Evolutionary conservation across 2,329 filamentous ascomycete species (phyloP), one percentile per base, ranked within the genome.

Genomic region (Ascochyta lentis): DNA sequence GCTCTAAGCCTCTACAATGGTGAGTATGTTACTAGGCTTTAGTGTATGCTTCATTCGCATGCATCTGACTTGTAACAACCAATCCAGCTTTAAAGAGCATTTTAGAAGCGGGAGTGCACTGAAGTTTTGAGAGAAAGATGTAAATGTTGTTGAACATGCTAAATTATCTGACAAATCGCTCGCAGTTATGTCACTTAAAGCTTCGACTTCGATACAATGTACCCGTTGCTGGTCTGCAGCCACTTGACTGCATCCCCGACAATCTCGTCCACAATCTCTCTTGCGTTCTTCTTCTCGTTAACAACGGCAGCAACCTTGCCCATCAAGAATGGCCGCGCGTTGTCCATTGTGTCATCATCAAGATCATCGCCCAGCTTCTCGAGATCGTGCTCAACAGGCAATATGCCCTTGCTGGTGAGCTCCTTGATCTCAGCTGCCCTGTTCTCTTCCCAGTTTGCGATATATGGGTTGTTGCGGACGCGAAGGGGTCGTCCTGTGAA

Each of bases 401-500:
- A 91, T 74, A 91, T 81, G 69, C 95, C 95, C 86, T 96, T 91
- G 72, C 85, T 74, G 9, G 93, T 96, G 52, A 99, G 86, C 73
- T 96, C 86, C 84, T 93, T 96, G 78, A 99, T 96, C 83, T 99
- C 95, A 35, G 85, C 81, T 65, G 84, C 82, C 67, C 95, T 90
- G 83, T 98, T 95, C 70, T 89, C 89, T 81, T 99, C 94, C 95
- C 95, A 99, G 83, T 96, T 91, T 73, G 86, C 77, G 72, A 99
- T 98, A 79, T 99, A 99, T 6, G 89, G 78, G 82, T 98, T 99
- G 75, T 86, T 95, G 76, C 93, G 89, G 56, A 99, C 95, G 66
- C 95, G 91, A 74, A 99, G 84, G 33, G 95, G 95, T 55, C 95
- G 91, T 52, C 95, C 95, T 54, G 95, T 99, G 85, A 98, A 99